Evolutionary conservation across 1,139 yeast genomes (phyloP).

Genomic region (Scheffersomyces parashehatae): DNA sequence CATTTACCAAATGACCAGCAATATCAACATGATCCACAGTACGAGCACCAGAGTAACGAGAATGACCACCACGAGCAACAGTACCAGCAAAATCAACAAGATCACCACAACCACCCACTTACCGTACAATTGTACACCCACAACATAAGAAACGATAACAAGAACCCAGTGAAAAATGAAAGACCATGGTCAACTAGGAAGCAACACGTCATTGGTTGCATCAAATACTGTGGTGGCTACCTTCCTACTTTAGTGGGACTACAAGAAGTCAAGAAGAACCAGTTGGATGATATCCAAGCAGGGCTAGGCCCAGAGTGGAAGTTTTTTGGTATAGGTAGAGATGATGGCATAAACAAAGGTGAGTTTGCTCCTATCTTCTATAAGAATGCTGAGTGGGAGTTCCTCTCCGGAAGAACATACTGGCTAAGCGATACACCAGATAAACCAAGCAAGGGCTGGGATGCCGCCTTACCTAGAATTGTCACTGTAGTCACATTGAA

Average conservation of each 20-base stretch:
- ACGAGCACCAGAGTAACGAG: too few species aligned
- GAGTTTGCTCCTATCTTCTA: constrained; percentile 46
- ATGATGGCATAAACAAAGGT: constrained; percentile 41
- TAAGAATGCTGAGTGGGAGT: constrained; percentile 29
- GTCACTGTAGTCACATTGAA: constrained; percentile 12
- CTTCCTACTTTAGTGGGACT: constrained; percentile 42
- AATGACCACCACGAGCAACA: too few species aligned
- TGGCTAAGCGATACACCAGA: constrained; percentile 48
- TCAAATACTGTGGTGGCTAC: constrained; percentile 32
- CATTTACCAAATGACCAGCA: too few species aligned
- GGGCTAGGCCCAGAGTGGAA: constrained; percentile 35
- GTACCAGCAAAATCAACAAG: too few species aligned
- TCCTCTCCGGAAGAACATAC: constrained; percentile 30
- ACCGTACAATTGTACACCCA: constrained; percentile 46
- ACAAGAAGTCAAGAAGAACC: constrained; percentile 55
- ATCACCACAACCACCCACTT: neutral
- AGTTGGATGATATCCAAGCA: constrained; percentile 44
- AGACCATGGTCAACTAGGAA: constrained; percentile 42
- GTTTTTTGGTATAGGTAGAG: constrained; percentile 44
- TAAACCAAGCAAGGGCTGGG: constrained; percentile 32
- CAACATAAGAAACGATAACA: constrained; percentile 49
- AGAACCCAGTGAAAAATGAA: constrained; percentile 32
- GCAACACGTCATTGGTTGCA: constrained; percentile 35
- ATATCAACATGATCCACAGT: too few species aligned
- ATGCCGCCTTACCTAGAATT: constrained; percentile 14